Percentiles rank a stretch among this genome's conserved stretches.
Conservation (phyloP, 495 filamentous ascomycete species). For the Penicillium pulvis region DNA sequence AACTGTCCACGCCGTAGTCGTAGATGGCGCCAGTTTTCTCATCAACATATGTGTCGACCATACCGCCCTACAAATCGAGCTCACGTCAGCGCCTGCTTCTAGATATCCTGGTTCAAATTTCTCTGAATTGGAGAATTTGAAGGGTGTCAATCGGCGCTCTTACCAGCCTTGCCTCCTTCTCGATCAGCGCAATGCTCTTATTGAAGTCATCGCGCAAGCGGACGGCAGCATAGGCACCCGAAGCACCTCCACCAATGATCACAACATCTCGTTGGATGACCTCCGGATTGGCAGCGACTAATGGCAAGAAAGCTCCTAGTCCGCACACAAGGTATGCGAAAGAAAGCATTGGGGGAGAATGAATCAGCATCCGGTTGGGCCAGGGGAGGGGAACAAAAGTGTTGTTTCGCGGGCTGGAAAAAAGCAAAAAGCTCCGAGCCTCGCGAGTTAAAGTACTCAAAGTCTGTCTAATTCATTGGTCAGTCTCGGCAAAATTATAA, state of each 20-base stretch:
- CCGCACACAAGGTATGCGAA: not conserved
- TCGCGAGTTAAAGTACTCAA: no score
- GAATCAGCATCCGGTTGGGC: no score
- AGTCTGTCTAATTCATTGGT: no score
- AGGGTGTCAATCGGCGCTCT: conserved; percentile 15
- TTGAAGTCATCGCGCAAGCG: conserved; percentile 41
- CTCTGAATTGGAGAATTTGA: not conserved
- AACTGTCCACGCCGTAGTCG: conserved; percentile 46
- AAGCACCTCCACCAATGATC: conserved; percentile 50
- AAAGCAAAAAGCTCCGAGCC: no score
- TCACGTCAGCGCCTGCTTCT: conserved; percentile 5
- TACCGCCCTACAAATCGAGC: conserved; percentile 39
- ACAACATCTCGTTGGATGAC: conserved; percentile 34
- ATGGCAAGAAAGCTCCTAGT: conserved; percentile 18
- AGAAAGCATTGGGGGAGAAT: not conserved
- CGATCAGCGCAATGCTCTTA: conserved; percentile 44
- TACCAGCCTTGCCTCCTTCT: conserved; percentile 42
- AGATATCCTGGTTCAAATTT: not conserved
- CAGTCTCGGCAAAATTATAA: no score
- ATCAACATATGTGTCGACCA: conserved; percentile 44
- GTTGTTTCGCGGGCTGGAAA: no score
- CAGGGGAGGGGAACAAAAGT: no score
- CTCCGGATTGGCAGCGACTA: conserved; percentile 9
- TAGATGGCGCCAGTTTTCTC: conserved; percentile 30
- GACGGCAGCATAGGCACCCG: conserved; percentile 51